Percentiles rank a stretch among this genome's conserved stretches.
Evolutionary conservation across 164 flowering plant species (phyloP).

Genomic region (Berberis vulgaris): DNA sequence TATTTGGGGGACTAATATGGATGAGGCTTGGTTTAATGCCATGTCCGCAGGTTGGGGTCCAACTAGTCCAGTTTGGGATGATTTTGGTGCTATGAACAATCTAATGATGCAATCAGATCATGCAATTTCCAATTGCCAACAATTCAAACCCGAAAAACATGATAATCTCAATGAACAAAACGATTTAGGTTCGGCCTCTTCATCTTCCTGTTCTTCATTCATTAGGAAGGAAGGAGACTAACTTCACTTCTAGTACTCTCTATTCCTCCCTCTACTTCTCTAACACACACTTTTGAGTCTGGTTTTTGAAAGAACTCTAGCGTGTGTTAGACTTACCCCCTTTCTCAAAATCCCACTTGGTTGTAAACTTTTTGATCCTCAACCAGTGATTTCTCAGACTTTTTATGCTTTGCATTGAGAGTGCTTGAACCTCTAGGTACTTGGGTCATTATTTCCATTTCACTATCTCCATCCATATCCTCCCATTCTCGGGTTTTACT

Average conservation of each 20-base stretch:
- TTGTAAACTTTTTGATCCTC: slow-evolving; percentile 16
- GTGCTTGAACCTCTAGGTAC: too few relatives aligned
- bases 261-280: too few relatives aligned
- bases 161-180: slow-evolving; percentile 20
- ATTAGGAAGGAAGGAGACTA: slow-evolving; percentile 4
- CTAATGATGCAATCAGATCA: slow-evolving; percentile 32
- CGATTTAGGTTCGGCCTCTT: slow-evolving; percentile 6
- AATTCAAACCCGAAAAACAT: slow-evolving; percentile 16
- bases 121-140: slow-evolving; percentile 17
- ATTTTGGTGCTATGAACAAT: slow-evolving; percentile 24
- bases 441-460: too few relatives aligned
- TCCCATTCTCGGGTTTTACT: too few relatives aligned
- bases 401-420: too few relatives aligned
- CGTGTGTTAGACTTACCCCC: background rate
- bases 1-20: slow-evolving; percentile 58
- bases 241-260: background rate
- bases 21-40: slow-evolving; percentile 72
- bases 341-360: slow-evolving; percentile 4
- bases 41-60: slow-evolving; percentile 73
- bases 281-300: background rate
- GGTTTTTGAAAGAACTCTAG: background rate
- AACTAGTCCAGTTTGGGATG: slow-evolving; percentile 81
- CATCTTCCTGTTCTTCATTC: slow-evolving; percentile 17
- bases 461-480: too few relatives aligned
- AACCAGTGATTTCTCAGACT: slow-evolving; percentile 7